A percentile compares a stretch with the other conserved stretches of the same genome.
phyloP scores from a whole-genome alignment of 2,329 filamentous ascomycete species.

The Fusarium ambrosium region DNA sequence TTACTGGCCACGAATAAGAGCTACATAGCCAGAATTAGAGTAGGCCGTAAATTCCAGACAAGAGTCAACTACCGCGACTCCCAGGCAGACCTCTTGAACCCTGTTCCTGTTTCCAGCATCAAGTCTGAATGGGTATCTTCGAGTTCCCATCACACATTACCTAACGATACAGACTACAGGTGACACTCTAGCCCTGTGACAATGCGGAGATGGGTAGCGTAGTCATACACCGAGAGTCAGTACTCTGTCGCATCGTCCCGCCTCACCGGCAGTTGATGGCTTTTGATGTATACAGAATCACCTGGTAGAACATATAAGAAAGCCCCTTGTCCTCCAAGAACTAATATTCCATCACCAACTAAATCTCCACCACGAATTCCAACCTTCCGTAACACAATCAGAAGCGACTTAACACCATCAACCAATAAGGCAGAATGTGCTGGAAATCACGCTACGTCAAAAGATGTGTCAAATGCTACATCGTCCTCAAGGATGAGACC shows the following conservation, averaged over 20 bases:
- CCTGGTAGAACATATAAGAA: background rate
- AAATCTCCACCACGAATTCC: background rate
- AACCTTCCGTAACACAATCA: background rate
- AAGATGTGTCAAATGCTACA: background rate
- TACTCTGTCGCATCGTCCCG: background rate
- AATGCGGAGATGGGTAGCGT: background rate
- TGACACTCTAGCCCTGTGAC: background rate
- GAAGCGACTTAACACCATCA: background rate
- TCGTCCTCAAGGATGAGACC: background rate
- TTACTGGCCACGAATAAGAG: too few species aligned
- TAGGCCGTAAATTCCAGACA: too few species aligned
- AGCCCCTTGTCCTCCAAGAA: background rate
- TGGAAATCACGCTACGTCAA: constrained; percentile 4
- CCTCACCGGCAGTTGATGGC: background rate
- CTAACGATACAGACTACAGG: background rate
- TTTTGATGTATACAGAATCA: background rate
- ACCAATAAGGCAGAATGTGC: background rate
- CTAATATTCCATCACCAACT: background rate
- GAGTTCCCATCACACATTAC: too few species aligned
- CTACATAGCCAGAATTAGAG: too few species aligned
- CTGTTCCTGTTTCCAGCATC: too few species aligned
- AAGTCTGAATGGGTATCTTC: too few species aligned
- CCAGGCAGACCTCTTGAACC: too few species aligned
- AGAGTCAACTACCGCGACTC: too few species aligned
- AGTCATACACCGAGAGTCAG: background rate